Evolutionary conservation across 176 grass and related monocot species (phyloP).

Genomic region (Juncus inflexus): DNA sequence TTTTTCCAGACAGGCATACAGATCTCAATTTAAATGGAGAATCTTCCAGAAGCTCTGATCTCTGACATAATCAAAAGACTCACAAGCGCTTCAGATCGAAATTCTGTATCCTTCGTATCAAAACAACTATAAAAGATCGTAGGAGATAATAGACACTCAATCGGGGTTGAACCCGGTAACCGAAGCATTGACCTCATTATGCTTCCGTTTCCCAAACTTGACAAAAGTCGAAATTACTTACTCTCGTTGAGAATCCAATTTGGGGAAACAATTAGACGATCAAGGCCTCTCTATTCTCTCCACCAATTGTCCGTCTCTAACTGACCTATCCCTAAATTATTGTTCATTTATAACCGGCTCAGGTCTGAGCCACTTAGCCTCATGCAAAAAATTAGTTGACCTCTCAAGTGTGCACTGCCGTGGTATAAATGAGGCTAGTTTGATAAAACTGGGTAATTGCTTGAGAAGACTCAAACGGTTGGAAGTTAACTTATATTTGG

Average conservation of each 20-base stretch:
- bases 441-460: slow-evolving; percentile 38
- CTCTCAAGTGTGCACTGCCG: slow-evolving; percentile 39
- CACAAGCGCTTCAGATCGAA: slow-evolving; percentile 37
- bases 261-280: slow-evolving; percentile 45
- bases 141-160: not conserved
- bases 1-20: too few relatives aligned
- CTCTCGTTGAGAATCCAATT: slow-evolving; percentile 41
- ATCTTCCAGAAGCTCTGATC: slow-evolving; percentile 52
- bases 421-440: slow-evolving; percentile 25
- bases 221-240: slow-evolving; percentile 66
- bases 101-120: slow-evolving; percentile 44
- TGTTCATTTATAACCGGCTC: slow-evolving; percentile 48
- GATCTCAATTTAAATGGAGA: slow-evolving; percentile 36
- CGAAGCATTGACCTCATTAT: slow-evolving; percentile 41
- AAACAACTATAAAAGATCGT: too few relatives aligned
- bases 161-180: slow-evolving; percentile 35
- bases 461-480: slow-evolving; percentile 19
- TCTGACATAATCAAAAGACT: slow-evolving; percentile 51
- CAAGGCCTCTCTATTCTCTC: slow-evolving; percentile 34
- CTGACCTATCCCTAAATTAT: slow-evolving; percentile 37
- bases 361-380: slow-evolving; percentile 39
- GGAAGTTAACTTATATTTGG: slow-evolving; percentile 43
- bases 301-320: too few relatives aligned
- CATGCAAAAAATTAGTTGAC: slow-evolving; percentile 40
- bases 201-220: slow-evolving; percentile 42